Conservation (phyloP, 768 basidiomycete species). For the Mycena polygramma region DNA sequence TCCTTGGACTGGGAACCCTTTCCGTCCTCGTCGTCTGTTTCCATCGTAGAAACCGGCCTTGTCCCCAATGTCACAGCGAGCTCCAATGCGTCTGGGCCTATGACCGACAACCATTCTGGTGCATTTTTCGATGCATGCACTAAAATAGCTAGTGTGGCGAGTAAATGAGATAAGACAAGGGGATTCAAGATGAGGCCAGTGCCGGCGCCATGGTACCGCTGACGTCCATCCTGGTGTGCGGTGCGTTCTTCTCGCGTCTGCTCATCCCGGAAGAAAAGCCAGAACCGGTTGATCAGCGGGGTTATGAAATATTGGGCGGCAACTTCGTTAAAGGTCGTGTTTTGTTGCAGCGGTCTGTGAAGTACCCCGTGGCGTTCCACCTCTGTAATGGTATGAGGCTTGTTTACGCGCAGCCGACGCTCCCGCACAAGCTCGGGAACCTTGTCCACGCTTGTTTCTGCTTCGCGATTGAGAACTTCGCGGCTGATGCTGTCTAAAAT, state of each 20-base stretch:
- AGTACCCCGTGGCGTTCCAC: conserved; percentile 42
- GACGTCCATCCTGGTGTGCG: conserved; percentile 63
- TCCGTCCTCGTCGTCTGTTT: conserved; percentile 47
- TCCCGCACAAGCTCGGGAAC: conserved; percentile 78
- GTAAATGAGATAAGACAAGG: conserved; percentile 79
- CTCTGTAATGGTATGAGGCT: conserved; percentile 61
- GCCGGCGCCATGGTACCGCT: conserved; percentile 78
- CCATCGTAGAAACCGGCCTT: conserved; percentile 64
- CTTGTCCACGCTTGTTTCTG: conserved; percentile 65
- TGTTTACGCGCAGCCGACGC: conserved; percentile 76
- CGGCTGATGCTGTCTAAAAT: conserved; percentile 76
- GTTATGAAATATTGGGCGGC: conserved; percentile 91
- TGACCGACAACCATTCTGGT: conserved; percentile 81
- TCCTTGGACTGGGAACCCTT: conserved; percentile 59
- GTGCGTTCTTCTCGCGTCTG: conserved; percentile 82
- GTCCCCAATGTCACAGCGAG: conserved; percentile 86
- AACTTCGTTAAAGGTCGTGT: conserved; percentile 70
- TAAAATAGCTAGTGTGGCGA: conserved; percentile 82
- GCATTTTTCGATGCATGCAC: conserved; percentile 88
- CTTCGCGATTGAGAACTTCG: conserved; percentile 72
- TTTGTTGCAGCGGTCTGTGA: conserved; percentile 30
- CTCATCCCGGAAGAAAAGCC: conserved; percentile 91
- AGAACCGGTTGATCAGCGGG: conserved; percentile 94
- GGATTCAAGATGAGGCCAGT: conserved; percentile 88
- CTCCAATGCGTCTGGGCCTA: conserved; percentile 87